Evolutionary conservation across 257 asterid genomes (phyloP).

Genomic region (Echium plantagineum): DNA sequence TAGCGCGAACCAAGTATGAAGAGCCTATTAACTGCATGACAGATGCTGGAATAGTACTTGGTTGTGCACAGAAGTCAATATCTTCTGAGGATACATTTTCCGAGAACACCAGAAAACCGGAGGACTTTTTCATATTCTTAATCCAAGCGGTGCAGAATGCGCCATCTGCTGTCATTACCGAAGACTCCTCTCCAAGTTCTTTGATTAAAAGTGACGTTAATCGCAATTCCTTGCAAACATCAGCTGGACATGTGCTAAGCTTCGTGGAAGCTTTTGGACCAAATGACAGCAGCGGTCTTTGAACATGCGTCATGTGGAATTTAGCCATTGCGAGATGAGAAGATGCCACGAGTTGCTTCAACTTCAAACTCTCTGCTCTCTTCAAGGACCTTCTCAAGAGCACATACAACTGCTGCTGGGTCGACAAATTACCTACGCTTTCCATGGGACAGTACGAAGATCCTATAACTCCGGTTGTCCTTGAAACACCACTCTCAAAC

Average conservation of each 20-base stretch:
- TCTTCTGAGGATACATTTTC: constrained; percentile 39
- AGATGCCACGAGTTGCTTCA: constrained; percentile 76
- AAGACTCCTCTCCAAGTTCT: constrained; percentile 67
- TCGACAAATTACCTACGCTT: constrained; percentile 60
- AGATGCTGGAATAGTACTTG: constrained; percentile 73
- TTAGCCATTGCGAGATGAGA: constrained; percentile 86
- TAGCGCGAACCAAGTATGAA: constrained; percentile 78
- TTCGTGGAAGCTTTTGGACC: constrained; percentile 87
- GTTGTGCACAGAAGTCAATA: constrained; percentile 53
- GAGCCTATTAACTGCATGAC: constrained; percentile 82
- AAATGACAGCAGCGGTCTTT: constrained; percentile 79
- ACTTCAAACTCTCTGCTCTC: constrained; percentile 78
- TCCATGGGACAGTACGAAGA: constrained; percentile 69
- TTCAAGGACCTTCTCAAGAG: constrained; percentile 79
- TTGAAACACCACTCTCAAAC: constrained; percentile 71
- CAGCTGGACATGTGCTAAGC: constrained; percentile 62
- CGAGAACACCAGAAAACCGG: constrained; percentile 48
- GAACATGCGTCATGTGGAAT: constrained; percentile 81
- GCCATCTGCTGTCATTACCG: constrained; percentile 64
- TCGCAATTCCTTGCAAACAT: constrained; percentile 87
- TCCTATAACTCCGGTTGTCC: constrained; percentile 65
- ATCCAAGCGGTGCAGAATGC: constrained; percentile 72
- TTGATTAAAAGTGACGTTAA: constrained; percentile 58
- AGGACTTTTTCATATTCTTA: constrained; percentile 50
- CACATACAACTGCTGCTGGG: constrained; percentile 81